Conservation (phyloP, 1,139 yeast genomes). For the Kurtzmaniella quercitrusa region DNA sequence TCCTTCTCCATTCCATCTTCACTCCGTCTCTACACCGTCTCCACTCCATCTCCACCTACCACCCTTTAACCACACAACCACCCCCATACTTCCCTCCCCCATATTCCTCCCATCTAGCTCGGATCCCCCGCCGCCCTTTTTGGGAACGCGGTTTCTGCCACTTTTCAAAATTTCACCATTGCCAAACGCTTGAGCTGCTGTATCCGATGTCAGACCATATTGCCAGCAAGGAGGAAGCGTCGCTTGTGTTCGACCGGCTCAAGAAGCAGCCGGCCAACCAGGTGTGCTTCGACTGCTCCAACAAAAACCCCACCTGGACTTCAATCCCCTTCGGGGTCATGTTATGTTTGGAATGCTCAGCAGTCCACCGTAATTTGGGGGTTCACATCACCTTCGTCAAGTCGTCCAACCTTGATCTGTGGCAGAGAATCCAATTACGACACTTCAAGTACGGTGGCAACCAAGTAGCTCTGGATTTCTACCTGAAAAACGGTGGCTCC, state of each 20-base stretch:
- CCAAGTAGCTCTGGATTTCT: slow-evolving; percentile 76
- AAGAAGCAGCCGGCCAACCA: slow-evolving; percentile 70
- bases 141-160: slow-evolving; percentile 1
- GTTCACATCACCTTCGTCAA: slow-evolving; percentile 62
- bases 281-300: slow-evolving; percentile 66
- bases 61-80: too few relatives aligned
- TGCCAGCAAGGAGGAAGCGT: slow-evolving; percentile 62
- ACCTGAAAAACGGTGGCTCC: slow-evolving; percentile 79
- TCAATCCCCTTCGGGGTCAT: slow-evolving; percentile 47
- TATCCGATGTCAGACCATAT: slow-evolving; percentile 44
- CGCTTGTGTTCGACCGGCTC: slow-evolving; percentile 52
- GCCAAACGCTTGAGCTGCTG: not conserved
- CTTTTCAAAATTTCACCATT: not conserved
- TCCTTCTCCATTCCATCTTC: too few relatives aligned
- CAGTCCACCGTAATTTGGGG: slow-evolving; percentile 48
- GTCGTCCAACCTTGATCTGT: slow-evolving; percentile 82
- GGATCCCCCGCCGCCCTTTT: too few relatives aligned
- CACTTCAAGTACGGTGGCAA: slow-evolving; percentile 94
- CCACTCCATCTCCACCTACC: too few relatives aligned
- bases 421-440: slow-evolving; percentile 86
- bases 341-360: slow-evolving; percentile 46
- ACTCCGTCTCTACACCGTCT: too few relatives aligned
- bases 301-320: slow-evolving; percentile 51
- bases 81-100: too few relatives aligned
- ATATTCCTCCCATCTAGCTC: too few relatives aligned